Conservation (phyloP, 1,284 basidiomycete species). For the Ceratobasidium sp. region DNA sequence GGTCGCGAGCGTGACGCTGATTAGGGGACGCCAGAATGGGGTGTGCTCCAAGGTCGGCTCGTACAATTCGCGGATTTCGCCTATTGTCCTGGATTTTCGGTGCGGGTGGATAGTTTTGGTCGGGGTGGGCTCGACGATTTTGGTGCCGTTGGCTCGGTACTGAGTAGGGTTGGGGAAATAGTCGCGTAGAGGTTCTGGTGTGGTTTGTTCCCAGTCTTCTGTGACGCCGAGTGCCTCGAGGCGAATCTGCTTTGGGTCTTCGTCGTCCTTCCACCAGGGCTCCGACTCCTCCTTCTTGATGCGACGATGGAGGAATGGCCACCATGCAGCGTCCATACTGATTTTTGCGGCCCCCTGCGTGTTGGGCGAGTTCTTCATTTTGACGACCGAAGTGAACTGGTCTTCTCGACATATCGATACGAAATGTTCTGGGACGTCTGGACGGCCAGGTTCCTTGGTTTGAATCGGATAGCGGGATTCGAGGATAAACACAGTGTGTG, state of each 20-base stretch:
- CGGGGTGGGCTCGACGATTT: slow-evolving; percentile 12
- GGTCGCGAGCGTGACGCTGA: slow-evolving; percentile 61
- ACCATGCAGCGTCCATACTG: slow-evolving; percentile 61
- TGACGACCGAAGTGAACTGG: slow-evolving; percentile 56
- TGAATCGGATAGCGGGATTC: slow-evolving; percentile 58
- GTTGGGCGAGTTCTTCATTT: slow-evolving; percentile 54
- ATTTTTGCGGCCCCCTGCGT: slow-evolving; percentile 50
- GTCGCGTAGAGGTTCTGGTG: slow-evolving; percentile 21
- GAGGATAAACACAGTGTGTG: slow-evolving; percentile 61
- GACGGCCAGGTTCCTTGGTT: slow-evolving; percentile 55
- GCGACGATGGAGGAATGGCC: slow-evolving; percentile 55
- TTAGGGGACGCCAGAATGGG: slow-evolving; percentile 61
- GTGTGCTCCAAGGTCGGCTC: slow-evolving; percentile 53
- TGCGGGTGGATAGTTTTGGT: slow-evolving; percentile 40
- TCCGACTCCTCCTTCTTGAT: slow-evolving; percentile 37
- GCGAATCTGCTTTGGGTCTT: slow-evolving; percentile 33
- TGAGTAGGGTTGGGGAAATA: slow-evolving; percentile 41
- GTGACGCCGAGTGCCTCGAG: slow-evolving; percentile 27
- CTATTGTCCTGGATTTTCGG: slow-evolving; percentile 55
- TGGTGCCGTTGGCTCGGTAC: slow-evolving; percentile 10
- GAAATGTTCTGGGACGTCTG: slow-evolving; percentile 57
- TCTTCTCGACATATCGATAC: slow-evolving; percentile 58
- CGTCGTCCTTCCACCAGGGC: slow-evolving; percentile 29
- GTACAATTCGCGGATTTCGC: slow-evolving; percentile 55
- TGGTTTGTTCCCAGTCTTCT: neutral